phyloP scores from a whole-genome alignment of 202 grass and related monocot genomes.

The Cymbopogon flexuosus region DNA sequence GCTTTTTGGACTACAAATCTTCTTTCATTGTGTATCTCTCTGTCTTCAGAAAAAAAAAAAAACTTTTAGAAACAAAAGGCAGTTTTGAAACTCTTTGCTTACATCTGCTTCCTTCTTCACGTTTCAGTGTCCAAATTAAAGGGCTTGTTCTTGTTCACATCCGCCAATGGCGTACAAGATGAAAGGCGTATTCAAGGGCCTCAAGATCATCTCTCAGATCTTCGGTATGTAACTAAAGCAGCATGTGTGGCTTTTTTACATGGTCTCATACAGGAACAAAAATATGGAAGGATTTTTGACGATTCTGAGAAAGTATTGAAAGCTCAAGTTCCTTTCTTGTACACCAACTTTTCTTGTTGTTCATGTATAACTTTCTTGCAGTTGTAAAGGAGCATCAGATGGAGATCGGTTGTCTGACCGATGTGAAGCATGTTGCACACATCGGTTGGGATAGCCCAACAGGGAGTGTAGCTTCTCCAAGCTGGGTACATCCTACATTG shows the following conservation, averaged over 20 bases:
- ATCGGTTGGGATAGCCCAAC: constrained; percentile 73
- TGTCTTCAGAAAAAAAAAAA: neutral
- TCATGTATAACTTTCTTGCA: constrained; percentile 21
- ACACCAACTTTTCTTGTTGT: neutral
- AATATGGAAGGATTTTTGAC: neutral
- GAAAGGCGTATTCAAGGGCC: constrained; percentile 82
- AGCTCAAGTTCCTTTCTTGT: neutral
- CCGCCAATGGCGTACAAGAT: constrained; percentile 63
- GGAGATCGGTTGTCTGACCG: constrained; percentile 65
- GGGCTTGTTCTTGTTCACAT: constrained; percentile 7
- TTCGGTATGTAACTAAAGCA: constrained; percentile 44
- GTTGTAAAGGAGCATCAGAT: constrained; percentile 76
- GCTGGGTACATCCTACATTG: constrained; percentile 60
- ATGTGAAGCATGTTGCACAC: constrained; percentile 82
- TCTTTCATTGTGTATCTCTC: neutral
- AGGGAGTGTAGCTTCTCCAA: constrained; percentile 43
- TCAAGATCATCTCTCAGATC: constrained; percentile 79
- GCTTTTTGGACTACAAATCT: neutral
- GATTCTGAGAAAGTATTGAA: neutral
- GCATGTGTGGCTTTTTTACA: neutral
- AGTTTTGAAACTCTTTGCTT: constrained; percentile 2
- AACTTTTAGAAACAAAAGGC: neutral
- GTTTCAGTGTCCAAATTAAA: neutral
- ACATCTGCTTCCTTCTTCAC: neutral
- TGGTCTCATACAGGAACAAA: neutral